Base-by-base conservation (phyloP, 164 flowering plant species). In the Stephania japonica region DNA sequence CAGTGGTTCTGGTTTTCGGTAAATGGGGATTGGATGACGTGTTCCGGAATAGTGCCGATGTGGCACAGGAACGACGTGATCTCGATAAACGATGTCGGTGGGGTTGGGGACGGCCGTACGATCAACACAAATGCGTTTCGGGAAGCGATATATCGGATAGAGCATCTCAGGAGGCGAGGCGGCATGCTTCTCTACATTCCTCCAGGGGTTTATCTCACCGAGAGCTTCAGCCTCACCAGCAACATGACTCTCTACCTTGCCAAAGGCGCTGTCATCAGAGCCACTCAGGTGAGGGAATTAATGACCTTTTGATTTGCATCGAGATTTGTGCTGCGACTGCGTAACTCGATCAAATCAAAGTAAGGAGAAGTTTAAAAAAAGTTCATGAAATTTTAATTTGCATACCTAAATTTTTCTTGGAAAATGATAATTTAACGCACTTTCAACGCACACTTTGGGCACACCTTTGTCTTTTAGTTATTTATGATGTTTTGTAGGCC, bases 191-290 rank as follows among this genome's bases (percentile, higher is more conserved):
- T 95, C 56, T 91, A 89, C 76, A 78, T 95, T 24, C 99, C 98
- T 67, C 88, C 90, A 0, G 98, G 99, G 1, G 98, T 88, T 38
- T 95, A 82, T 83, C 83, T 95, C 59, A 95, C 99, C 1, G 95
- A 75, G 62, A 78, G 88, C 74, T 92, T 94, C 75, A 87, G 86
- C 62, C 89, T 94, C 42, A 92, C 99, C 0, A 94, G 99, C 72
- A 92, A 86, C 72, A 94, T 94, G 97, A 94, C 99, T 26, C 87
- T 94, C 44, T 94, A 85, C 78, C 74, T 94, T 77, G 95, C 99
- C 65, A 78, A 73, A 67, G 97, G 86, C 56, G 99, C 99, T 26
- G 89, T 89, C 43, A 88, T 94, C 80, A 87, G 82, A 76, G 99
- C 99, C 68, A 86, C 91, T 50, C 86, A 84, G 97, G 98, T 90